Percentiles rank a stretch among this genome's conserved stretches.
These are phyloP conservation scores for Arthrobotrys megalospora DNA, from an alignment of 2,329 filamentous ascomycete species.

Conservation along the genomic window DNA sequence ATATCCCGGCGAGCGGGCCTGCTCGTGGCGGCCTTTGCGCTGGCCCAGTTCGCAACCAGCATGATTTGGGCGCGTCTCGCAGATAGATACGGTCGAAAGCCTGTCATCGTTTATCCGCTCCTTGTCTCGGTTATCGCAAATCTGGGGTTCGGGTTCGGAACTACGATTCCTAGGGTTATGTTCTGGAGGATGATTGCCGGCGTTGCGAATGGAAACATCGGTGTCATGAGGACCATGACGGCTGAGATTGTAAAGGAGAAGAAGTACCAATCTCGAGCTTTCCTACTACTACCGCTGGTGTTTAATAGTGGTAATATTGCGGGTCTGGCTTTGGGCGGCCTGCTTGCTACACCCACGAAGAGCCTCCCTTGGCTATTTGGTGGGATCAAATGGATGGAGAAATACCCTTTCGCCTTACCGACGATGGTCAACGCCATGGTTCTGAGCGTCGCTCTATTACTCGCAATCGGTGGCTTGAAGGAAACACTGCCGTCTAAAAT, in stretches of 20 bases:
- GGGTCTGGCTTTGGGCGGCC: constrained; percentile 72
- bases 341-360: constrained; percentile 69
- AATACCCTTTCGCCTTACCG: constrained; percentile 73
- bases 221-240: constrained; percentile 82
- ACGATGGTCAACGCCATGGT: constrained; percentile 71
- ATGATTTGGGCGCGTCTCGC: constrained; percentile 85
- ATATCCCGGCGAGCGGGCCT: constrained; percentile 85
- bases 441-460: constrained; percentile 33
- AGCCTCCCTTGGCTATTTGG: constrained; percentile 70
- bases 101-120: constrained; percentile 82
- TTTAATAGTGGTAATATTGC: constrained; percentile 78
- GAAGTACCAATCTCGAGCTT: constrained; percentile 72
- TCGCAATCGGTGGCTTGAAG: constrained; percentile 48
- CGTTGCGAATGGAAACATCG: constrained; percentile 79
- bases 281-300: constrained; percentile 73
- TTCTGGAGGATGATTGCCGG: constrained; percentile 79
- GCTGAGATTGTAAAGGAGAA: constrained; percentile 80
- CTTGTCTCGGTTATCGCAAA: constrained; percentile 78
- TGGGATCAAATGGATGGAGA: constrained; percentile 68
- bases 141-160: constrained; percentile 79
- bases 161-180: constrained; percentile 76
- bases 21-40: constrained; percentile 85
- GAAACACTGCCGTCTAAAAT: constrained; percentile 49
- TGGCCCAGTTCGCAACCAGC: constrained; percentile 85
- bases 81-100: constrained; percentile 79